Evolutionary conservation across 106 monocot species (phyloP).

Genomic region (Posidonia australis): DNA sequence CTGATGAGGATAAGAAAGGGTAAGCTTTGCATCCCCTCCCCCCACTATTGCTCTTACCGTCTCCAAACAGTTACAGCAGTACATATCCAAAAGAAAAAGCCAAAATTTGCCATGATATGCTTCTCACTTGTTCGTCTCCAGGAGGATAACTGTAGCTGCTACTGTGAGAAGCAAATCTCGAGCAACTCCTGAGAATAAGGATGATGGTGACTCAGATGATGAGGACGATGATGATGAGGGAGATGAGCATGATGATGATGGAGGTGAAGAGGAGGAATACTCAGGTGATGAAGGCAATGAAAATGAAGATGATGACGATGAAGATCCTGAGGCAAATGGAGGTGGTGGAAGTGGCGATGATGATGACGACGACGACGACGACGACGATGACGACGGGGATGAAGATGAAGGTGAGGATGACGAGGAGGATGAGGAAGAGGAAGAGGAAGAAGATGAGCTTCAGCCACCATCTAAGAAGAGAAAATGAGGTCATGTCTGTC

Average conservation of each 20-base stretch:
- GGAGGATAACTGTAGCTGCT: too few species aligned
- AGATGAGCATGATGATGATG: background rate
- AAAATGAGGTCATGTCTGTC: background rate
- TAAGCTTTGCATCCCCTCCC: too few species aligned
- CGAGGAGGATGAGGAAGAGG: background rate
- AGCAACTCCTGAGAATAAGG: constrained; percentile 1
- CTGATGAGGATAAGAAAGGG: too few species aligned
- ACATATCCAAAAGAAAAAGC: too few species aligned
- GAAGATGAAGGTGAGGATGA: background rate
- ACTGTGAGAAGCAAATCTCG: background rate
- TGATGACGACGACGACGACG: background rate
- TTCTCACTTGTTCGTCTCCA: too few species aligned
- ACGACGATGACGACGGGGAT: background rate
- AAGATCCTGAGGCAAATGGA: constrained; percentile 2
- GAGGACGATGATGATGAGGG: background rate
- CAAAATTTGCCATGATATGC: too few species aligned
- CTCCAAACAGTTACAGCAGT: too few species aligned
- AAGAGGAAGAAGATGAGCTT: constrained; percentile 3
- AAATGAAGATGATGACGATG: constrained; percentile 4
- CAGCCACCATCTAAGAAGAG: constrained; percentile 9
- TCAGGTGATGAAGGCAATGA: background rate
- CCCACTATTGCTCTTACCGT: too few species aligned
- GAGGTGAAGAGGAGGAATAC: background rate
- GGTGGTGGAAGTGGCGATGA: constrained; percentile 4
- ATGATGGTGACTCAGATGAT: background rate